A percentile compares a stretch with the other conserved stretches of the same genome.
Conservation (phyloP, 2,329 filamentous ascomycete genomes). For the Colletotrichum endophyticum region DNA sequence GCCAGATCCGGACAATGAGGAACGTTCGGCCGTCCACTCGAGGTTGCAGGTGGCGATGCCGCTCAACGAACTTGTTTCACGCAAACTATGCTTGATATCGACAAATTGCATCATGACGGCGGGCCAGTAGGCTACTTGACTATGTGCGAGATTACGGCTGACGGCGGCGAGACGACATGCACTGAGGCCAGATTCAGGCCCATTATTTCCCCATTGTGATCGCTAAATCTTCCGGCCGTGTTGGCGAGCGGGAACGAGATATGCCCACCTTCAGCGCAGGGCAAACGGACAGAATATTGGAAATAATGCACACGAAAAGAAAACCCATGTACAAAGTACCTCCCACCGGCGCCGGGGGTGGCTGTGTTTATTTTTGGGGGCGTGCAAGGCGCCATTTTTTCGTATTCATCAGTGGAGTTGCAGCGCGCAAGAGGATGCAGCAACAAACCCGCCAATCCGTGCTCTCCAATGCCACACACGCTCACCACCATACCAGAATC, state of each 20-base stretch:
- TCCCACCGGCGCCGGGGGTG: not conserved
- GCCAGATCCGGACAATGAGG: not conserved
- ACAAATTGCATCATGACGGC: not conserved
- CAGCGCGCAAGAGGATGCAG: not conserved
- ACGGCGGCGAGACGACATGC: not conserved
- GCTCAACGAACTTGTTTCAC: not conserved
- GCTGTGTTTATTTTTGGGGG: not conserved
- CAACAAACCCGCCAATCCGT: not conserved
- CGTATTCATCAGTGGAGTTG: conserved; percentile 15
- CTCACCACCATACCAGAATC: not conserved
- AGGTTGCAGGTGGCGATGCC: not conserved
- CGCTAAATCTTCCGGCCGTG: not conserved
- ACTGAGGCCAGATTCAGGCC: not conserved
- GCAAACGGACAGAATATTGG: not conserved
- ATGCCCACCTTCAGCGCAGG: not conserved
- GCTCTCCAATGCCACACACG: not conserved
- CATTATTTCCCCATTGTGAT: not conserved
- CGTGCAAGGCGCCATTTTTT: conserved; percentile 14
- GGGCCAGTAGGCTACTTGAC: not conserved
- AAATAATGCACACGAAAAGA: not conserved
- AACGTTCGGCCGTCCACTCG: not conserved
- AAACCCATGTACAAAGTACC: not conserved
- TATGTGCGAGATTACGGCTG: not conserved
- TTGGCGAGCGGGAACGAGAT: not conserved
- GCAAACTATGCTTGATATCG: not conserved